These are phyloP conservation scores for Chlorella sorokiniana DNA, from an alignment of 139 green algal species.

Conservation along the genomic window DNA sequence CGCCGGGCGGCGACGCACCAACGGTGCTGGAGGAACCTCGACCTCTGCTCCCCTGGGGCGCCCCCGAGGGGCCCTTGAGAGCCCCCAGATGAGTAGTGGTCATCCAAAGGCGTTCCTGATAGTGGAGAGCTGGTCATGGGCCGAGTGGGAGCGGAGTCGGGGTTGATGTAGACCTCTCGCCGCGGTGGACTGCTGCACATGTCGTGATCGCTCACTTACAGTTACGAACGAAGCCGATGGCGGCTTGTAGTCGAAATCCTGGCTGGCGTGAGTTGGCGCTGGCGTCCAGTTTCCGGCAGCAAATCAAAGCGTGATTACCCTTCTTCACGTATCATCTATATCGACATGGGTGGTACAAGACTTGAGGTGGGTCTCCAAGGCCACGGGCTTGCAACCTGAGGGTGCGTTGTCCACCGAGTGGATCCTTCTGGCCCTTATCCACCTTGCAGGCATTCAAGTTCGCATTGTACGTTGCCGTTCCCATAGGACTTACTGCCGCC, in stretches of 20 bases:
- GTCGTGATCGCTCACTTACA: too few relatives aligned
- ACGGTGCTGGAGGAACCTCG: neutral
- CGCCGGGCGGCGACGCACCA: neutral
- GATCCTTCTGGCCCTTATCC: neutral
- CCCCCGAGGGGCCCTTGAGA: too few relatives aligned
- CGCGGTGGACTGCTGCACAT: neutral
- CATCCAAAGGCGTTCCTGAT: neutral
- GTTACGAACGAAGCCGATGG: too few relatives aligned
- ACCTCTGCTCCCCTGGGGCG: neutral
- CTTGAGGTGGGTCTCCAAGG: neutral
- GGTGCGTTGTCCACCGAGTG: neutral
- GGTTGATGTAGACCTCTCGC: neutral
- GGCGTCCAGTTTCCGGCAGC: neutral
- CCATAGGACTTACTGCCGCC: conserved; percentile 66
- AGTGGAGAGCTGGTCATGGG: neutral
- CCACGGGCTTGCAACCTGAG: neutral
- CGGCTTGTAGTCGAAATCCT: too few relatives aligned
- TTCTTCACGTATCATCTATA: neutral
- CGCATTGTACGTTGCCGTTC: conserved; percentile 70
- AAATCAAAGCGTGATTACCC: neutral
- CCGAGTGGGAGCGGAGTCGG: neutral
- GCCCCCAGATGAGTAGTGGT: too few relatives aligned
- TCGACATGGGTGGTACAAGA: neutral
- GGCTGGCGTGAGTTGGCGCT: too few relatives aligned
- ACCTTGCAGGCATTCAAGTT: conserved; percentile 78